A percentile compares a stretch with the other conserved stretches of the same genome.
Conservation (phyloP, 257 asterid genomes). For the Ilex aquifolium region DNA sequence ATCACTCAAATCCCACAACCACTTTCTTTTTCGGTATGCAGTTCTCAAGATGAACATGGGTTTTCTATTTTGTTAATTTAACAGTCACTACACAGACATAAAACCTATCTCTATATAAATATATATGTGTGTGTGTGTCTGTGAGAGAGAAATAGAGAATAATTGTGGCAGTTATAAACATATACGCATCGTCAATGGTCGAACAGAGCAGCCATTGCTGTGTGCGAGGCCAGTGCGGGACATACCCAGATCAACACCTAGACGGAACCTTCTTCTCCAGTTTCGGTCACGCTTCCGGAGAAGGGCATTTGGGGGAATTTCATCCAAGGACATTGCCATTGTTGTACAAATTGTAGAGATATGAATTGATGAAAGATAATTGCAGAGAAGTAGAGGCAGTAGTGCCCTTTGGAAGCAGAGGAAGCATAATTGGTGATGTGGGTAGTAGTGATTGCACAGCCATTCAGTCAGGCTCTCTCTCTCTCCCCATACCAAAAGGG, state of each 20-base stretch:
- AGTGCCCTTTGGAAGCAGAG: no score
- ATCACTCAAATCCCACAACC: no score
- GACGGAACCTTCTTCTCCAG: constrained; percentile 90
- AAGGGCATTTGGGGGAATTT: constrained; percentile 64
- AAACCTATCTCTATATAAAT: neutral
- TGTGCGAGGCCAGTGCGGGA: constrained; percentile 83
- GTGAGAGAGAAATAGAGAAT: neutral
- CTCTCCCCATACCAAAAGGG: no score
- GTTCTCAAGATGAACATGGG: no score
- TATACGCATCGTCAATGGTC: constrained; percentile 57
- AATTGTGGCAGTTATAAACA: neutral
- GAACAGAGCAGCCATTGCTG: constrained; percentile 79
- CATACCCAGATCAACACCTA: constrained; percentile 79
- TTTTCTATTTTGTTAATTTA: no score
- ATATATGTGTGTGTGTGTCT: neutral
- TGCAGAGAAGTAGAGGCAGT: no score
- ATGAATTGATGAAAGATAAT: no score
- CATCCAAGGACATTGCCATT: constrained; percentile 31
- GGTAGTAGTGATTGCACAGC: no score
- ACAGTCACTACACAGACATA: neutral
- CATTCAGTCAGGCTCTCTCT: no score
- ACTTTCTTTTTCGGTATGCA: no score
- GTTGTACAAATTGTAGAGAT: no score
- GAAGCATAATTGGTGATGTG: no score
- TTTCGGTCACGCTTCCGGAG: constrained; percentile 53